Conservation (phyloP, 805 yeast genomes). For the Metschnikowia reukaufii region DNA sequence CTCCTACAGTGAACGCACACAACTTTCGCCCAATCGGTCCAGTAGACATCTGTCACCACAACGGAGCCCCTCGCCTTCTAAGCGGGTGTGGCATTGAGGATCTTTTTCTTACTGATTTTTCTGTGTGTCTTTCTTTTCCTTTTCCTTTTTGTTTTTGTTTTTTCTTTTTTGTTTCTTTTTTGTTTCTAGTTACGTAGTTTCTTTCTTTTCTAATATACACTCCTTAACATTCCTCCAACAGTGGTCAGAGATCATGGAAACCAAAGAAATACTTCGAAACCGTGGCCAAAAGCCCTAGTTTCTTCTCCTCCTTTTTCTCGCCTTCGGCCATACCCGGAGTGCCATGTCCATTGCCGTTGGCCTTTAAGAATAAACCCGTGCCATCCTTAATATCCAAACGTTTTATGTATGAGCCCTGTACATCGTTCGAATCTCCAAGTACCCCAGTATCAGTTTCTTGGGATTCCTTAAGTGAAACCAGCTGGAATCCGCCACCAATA, state of each 20-base stretch:
- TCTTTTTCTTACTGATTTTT: too few relatives aligned
- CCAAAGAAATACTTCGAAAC: conserved; percentile 41
- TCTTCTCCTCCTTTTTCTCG: conserved; percentile 26
- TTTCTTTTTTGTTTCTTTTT: not conserved
- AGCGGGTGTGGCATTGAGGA: conserved; percentile 21
- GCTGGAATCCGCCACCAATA: conserved; percentile 40
- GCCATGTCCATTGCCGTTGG: conserved; percentile 16
- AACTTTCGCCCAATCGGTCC: conserved; percentile 18
- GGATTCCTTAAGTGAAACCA: conserved; percentile 10
- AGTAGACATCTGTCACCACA: conserved; percentile 22
- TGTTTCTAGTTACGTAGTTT: not conserved
- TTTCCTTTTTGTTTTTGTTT: not conserved
- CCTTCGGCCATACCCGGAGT: conserved; percentile 20
- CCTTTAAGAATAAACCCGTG: conserved; percentile 34
- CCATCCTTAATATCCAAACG: conserved; percentile 43
- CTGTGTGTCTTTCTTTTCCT: not conserved
- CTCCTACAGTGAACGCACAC: conserved; percentile 19
- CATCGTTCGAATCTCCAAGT: conserved; percentile 16
- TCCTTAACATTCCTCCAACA: not conserved
- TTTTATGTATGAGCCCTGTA: conserved; percentile 25
- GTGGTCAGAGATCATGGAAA: conserved; percentile 38
- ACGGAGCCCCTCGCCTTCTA: conserved; percentile 22
- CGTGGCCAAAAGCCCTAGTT: conserved; percentile 35
- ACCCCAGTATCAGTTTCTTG: conserved; percentile 13
- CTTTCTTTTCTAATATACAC: conserved; percentile 4